A percentile compares a stretch with the other conserved stretches of the same genome.
phyloP scores from a whole-genome alignment of 208 protist genomes.

The Jaenimonas drosophilae region DNA sequence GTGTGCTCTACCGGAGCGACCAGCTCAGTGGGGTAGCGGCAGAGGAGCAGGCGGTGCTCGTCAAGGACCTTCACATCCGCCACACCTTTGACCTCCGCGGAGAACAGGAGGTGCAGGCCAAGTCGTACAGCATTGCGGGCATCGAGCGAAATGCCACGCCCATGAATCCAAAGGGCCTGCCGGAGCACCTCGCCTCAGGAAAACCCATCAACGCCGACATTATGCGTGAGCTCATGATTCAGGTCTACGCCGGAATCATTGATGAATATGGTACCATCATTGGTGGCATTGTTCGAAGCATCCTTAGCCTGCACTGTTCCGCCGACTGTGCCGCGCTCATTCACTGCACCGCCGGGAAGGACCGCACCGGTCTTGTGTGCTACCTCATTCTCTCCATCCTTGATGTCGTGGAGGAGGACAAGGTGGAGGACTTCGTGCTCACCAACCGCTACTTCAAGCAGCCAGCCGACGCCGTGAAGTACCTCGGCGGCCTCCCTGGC shows the following conservation, averaged over 20 bases:
- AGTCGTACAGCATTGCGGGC: slow-evolving; percentile 15
- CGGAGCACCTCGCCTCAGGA: slow-evolving; percentile 3
- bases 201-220: slow-evolving; percentile 9
- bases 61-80: slow-evolving; percentile 23
- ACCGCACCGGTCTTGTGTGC: slow-evolving; percentile 21
- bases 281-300: slow-evolving; percentile 14
- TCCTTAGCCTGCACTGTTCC: slow-evolving; percentile 8
- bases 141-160: slow-evolving; percentile 9
- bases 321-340: slow-evolving; percentile 15
- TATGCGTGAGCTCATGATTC: slow-evolving; percentile 6
- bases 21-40: slow-evolving; percentile 16
- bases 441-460: slow-evolving; percentile 20
- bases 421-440: slow-evolving; percentile 21
- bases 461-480: slow-evolving; percentile 8
- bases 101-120: slow-evolving; percentile 9
- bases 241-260: slow-evolving; percentile 13
- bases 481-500: slow-evolving; percentile 8
- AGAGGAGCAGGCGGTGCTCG: slow-evolving; percentile 11
- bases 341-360: slow-evolving; percentile 44
- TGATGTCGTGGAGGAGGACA: slow-evolving; percentile 14
- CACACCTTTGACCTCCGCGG: slow-evolving; percentile 22
- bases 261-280: slow-evolving; percentile 5
- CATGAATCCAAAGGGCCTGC: slow-evolving; percentile 12
- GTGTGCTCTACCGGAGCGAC: slow-evolving; percentile 29
- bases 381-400: slow-evolving; percentile 18